Percentiles rank a stretch among this genome's conserved stretches.
Conservation (phyloP, 2,329 filamentous ascomycete species). For the Leptosphaerulina australis region DNA sequence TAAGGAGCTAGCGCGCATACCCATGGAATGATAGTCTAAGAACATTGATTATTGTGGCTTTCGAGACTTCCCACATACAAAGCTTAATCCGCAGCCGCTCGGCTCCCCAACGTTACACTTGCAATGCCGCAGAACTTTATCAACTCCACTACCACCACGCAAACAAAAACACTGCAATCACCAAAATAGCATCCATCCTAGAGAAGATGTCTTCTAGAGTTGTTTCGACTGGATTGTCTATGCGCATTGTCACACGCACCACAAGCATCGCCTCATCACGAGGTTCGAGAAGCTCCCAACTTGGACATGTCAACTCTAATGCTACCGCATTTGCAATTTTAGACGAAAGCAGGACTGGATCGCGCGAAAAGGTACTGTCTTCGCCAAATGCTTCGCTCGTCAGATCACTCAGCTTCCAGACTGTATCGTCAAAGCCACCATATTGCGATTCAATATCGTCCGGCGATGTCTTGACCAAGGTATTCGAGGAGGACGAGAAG, state of each 20-base stretch:
- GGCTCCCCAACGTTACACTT: slow-evolving; percentile 15
- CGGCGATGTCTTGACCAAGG: not conserved
- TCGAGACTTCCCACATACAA: not conserved
- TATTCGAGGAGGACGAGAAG: not conserved
- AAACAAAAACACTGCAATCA: not conserved
- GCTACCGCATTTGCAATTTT: not conserved
- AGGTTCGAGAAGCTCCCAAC: not conserved
- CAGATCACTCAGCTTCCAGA: slow-evolving; percentile 2
- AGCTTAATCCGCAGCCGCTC: not conserved
- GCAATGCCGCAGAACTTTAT: not conserved
- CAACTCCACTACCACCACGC: not conserved
- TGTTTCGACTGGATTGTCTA: not conserved
- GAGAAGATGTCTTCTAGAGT: slow-evolving; percentile 1
- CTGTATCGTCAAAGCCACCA: not conserved
- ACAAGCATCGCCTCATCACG: not conserved
- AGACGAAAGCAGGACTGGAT: not conserved
- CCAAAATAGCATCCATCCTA: not conserved
- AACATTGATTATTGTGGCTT: not conserved
- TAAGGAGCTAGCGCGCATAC: not conserved
- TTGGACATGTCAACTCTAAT: not conserved
- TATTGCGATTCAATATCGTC: not conserved
- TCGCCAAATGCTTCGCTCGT: not conserved
- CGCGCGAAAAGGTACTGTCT: not conserved
- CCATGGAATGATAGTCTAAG: not conserved
- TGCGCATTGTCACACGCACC: not conserved